Conservation (phyloP, 805 yeast species). For the Kregervanrija fluxuum region DNA sequence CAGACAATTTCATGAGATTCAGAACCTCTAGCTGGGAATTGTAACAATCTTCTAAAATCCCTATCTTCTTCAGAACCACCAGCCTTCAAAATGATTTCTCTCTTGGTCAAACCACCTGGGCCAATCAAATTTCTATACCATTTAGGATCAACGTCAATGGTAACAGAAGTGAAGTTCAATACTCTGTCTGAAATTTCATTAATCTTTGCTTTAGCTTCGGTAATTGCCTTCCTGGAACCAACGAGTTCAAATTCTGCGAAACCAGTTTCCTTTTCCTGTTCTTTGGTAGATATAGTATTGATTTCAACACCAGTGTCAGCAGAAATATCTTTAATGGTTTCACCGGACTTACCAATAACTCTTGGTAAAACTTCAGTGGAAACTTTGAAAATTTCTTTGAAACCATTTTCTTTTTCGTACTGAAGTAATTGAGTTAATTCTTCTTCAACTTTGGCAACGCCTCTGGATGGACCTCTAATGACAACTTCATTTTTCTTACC, state of each 20-base stretch:
- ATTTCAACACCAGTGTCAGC: slow-evolving; percentile 60
- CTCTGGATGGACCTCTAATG: slow-evolving; percentile 85
- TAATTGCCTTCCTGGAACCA: slow-evolving; percentile 73
- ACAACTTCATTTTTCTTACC: slow-evolving; percentile 54
- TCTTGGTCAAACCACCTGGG: slow-evolving; percentile 63
- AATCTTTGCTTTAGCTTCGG: slow-evolving; percentile 61
- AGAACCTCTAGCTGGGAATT: slow-evolving; percentile 62
- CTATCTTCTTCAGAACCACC: slow-evolving; percentile 54
- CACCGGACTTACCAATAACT: slow-evolving; percentile 87
- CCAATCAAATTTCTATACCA: slow-evolving; percentile 76
- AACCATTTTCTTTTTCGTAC: slow-evolving; percentile 83
- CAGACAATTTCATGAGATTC: slow-evolving; percentile 53
- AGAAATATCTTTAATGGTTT: slow-evolving; percentile 70
- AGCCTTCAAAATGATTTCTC: slow-evolving; percentile 68
- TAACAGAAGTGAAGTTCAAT: slow-evolving; percentile 50
- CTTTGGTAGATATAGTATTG: slow-evolving; percentile 34
- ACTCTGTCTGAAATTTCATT: slow-evolving; percentile 55
- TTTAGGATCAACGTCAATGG: slow-evolving; percentile 62
- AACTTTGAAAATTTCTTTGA: slow-evolving; percentile 52
- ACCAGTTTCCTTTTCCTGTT: slow-evolving; percentile 40
- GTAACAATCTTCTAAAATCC: slow-evolving; percentile 49
- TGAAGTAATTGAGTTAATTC: slow-evolving; percentile 78
- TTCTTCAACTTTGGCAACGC: slow-evolving; percentile 74
- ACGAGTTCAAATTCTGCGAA: slow-evolving; percentile 58
- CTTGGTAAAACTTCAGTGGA: slow-evolving; percentile 73